These are phyloP conservation scores for Cladophialophora chaetospira DNA, from an alignment of 2,329 filamentous ascomycete species.

Conservation along the genomic window DNA sequence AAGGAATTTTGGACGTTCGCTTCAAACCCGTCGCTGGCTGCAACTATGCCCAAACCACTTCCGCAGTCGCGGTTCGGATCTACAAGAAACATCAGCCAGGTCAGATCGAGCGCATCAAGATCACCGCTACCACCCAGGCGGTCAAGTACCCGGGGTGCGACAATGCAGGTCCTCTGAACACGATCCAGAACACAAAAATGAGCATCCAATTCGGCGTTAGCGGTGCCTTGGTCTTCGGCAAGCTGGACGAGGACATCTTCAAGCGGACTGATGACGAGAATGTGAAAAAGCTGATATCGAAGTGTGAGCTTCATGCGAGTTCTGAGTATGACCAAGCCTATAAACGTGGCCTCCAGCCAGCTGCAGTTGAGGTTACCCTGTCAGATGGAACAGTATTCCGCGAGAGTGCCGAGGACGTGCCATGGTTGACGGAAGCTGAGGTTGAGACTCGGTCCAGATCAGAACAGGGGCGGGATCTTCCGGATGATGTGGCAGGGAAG, in stretches of 20 bases:
- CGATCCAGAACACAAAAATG: conserved; percentile 18
- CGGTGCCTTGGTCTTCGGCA: conserved; percentile 12
- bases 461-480: background rate
- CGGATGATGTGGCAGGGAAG: background rate
- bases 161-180: conserved; percentile 12
- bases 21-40: conserved; percentile 23
- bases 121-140: conserved; percentile 14
- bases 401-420: conserved; percentile 10
- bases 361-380: conserved; percentile 14
- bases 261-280: background rate
- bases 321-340: conserved; percentile 9
- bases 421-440: conserved; percentile 12
- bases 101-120: background rate
- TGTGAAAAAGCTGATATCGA: conserved; percentile 8
- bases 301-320: background rate
- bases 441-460: conserved; percentile 9
- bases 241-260: conserved; percentile 12
- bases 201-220: conserved; percentile 18
- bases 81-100: background rate
- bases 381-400: background rate
- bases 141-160: conserved; percentile 22
- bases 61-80: conserved; percentile 9
- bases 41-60: conserved; percentile 21
- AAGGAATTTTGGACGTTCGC: conserved; percentile 15
- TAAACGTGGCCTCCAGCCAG: conserved; percentile 14